A percentile compares a stretch with the other conserved stretches of the same genome.
phyloP scores from a whole-genome alignment of 1,284 basidiomycete species.

The Boletus mariae region DNA sequence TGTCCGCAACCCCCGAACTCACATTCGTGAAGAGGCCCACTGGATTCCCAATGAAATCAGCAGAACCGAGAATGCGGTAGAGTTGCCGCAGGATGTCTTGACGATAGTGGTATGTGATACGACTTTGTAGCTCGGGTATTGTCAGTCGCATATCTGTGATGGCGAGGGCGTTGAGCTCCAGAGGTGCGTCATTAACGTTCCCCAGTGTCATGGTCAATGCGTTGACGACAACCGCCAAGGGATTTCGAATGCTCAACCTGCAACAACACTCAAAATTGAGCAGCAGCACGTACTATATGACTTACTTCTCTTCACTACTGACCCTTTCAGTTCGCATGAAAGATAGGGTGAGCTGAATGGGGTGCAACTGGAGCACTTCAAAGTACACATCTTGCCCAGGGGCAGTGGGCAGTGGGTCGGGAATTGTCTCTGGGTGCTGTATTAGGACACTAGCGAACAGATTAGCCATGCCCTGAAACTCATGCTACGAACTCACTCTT shows the following conservation, averaged over 20 bases:
- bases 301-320: slow-evolving; percentile 90
- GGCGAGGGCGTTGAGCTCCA: slow-evolving; percentile 91
- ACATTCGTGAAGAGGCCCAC: slow-evolving; percentile 98
- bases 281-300: slow-evolving; percentile 8
- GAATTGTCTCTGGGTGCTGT: slow-evolving; percentile 70
- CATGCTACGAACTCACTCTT: slow-evolving; percentile 57
- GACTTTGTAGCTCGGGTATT: slow-evolving; percentile 77
- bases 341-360: slow-evolving; percentile 88
- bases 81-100: slow-evolving; percentile 93
- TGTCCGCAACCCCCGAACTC: slow-evolving; percentile 97
- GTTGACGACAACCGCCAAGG: slow-evolving; percentile 91
- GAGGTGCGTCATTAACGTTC: slow-evolving; percentile 95
- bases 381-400: slow-evolving; percentile 87
- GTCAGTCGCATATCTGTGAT: slow-evolving; percentile 94
- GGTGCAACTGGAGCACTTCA: slow-evolving; percentile 96
- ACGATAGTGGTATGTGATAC: slow-evolving; percentile 90
- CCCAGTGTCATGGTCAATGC: slow-evolving; percentile 96
- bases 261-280: slow-evolving; percentile 6
- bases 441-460: slow-evolving; percentile 65
- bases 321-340: slow-evolving; percentile 97
- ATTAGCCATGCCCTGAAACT: slow-evolving; percentile 6
- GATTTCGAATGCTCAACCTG: slow-evolving; percentile 84
- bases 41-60: slow-evolving; percentile 92
- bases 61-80: slow-evolving; percentile 94
- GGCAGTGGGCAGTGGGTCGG: slow-evolving; percentile 70